These are phyloP conservation scores for Poa pratensis DNA, from an alignment of 176 grass and related monocot genomes.

Conservation along the genomic window DNA sequence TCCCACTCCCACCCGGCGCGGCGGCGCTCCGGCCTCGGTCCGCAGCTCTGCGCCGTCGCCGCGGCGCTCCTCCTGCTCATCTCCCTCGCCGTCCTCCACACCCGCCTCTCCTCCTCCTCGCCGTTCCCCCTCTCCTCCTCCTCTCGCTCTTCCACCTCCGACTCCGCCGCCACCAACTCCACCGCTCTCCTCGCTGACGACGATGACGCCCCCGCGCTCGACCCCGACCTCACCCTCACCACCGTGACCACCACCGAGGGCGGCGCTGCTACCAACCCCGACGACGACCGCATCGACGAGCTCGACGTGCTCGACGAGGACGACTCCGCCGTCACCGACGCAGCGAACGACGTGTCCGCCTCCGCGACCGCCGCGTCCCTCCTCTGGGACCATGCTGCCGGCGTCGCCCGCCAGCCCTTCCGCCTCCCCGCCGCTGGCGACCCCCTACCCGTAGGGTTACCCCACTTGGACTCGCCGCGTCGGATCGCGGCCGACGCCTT, in stretches of 20 bases:
- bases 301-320: constrained; percentile 84
- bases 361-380: constrained; percentile 38
- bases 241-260: constrained; percentile 13
- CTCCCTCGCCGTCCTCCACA: constrained; percentile 87
- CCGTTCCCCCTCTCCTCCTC: constrained; percentile 33
- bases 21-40: constrained; percentile 69
- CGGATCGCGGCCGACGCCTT: constrained; percentile 51
- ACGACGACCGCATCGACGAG: constrained; percentile 86
- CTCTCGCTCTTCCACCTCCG: constrained; percentile 36
- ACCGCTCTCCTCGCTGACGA: constrained; percentile 49
- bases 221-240: constrained; percentile 41
- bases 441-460: constrained; percentile 25
- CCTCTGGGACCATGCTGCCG: constrained; percentile 80
- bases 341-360: constrained; percentile 38
- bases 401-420: constrained; percentile 84
- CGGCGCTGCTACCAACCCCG: constrained; percentile 24
- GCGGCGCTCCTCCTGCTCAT: constrained; percentile 82
- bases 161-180: constrained; percentile 31
- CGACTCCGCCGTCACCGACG: constrained; percentile 6
- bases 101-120: constrained; percentile 62
- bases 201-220: constrained; percentile 42
- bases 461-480: constrained; percentile 24
- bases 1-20: constrained; percentile 63
- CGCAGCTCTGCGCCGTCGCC: constrained; percentile 68
- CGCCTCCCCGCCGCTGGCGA: constrained; percentile 46